Base-by-base conservation (phyloP, 805 yeast species). In the Kluyveromyces siamensis region DNA sequence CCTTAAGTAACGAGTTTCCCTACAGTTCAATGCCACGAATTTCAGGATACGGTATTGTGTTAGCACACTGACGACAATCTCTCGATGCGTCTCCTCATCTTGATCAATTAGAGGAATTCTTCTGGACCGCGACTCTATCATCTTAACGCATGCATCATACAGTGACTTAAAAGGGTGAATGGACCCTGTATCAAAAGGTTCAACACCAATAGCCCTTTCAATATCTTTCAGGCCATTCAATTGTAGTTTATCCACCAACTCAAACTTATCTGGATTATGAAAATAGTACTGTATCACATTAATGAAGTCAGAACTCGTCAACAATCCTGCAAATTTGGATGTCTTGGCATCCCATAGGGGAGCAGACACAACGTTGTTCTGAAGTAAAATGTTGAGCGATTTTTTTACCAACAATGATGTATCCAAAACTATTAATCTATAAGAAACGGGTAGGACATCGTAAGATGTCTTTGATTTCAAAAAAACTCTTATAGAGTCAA, bases 31-130 rank as follows among this genome's bases (percentile, higher is more conserved):
- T 2, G 97, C 90, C 33, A 93, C 96, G 63, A 93, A 93, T 68
- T 95, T 91, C 60, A 93, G 74, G 48, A 93, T 93, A 63, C 99
- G 81, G 69, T 93, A 93, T 71, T 93, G 99, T 1, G 99, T 93
- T 61, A 93, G 75, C 46, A 93, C 99, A 48, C 89, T 80, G 8
- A 93, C 97, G 16, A 93, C 96, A 60, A 93, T 89, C 66, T 93
- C 98, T 59, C 96, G 74, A 60, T 85, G 84, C 0, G 95, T 87
- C 56, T 84, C 88, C 60, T 88, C 96, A 65, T 93, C 97, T 63
- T 84, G 84, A 65, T 93, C 99, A 56, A 93, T 87, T 57, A 93
- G 73, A 2, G 99, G 98, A 50, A 93, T 87, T 68, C 99, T 80
- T 65, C 97, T 77, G 4, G 97, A 95, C 55, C 85, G 83, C 35